Conservation (phyloP, 306 rosid genomes). For the Trifolium pratense region DNA sequence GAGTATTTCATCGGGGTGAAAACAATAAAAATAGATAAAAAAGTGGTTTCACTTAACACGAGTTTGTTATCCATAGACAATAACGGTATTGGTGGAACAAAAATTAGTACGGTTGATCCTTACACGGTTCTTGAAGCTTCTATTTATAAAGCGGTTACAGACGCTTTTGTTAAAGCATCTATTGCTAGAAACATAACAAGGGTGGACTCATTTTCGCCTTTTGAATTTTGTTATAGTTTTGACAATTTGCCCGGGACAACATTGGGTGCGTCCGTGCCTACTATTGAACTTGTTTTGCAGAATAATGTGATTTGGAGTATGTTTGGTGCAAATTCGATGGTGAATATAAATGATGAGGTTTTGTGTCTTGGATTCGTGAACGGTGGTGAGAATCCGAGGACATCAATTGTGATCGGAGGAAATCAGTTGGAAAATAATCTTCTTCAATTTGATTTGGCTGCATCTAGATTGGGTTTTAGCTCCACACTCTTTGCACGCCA, state of each 20-base stretch:
- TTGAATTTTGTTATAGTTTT: slow-evolving; percentile 57
- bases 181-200: slow-evolving; percentile 54
- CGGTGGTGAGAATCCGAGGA: too few relatives aligned
- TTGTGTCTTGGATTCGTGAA: too few relatives aligned
- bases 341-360: too few relatives aligned
- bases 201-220: slow-evolving; percentile 42
- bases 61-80: slow-evolving; percentile 48
- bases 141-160: slow-evolving; percentile 56
- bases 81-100: slow-evolving; percentile 71
- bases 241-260: slow-evolving; percentile 39
- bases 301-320: background rate
- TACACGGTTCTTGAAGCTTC: slow-evolving; percentile 67
- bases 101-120: slow-evolving; percentile 69
- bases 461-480: slow-evolving; percentile 47
- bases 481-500: slow-evolving; percentile 39
- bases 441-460: too few relatives aligned
- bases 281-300: slow-evolving; percentile 47
- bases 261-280: slow-evolving; percentile 48
- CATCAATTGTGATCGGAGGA: too few relatives aligned
- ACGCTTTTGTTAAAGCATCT: slow-evolving; percentile 45
- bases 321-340: too few relatives aligned
- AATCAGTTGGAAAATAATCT: too few relatives aligned
- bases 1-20: slow-evolving; percentile 69
- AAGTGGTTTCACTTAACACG: slow-evolving; percentile 44
- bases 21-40: slow-evolving; percentile 48